These are phyloP conservation scores for Prunus armeniaca DNA, from an alignment of 306 rosid species.

Conservation along the genomic window DNA sequence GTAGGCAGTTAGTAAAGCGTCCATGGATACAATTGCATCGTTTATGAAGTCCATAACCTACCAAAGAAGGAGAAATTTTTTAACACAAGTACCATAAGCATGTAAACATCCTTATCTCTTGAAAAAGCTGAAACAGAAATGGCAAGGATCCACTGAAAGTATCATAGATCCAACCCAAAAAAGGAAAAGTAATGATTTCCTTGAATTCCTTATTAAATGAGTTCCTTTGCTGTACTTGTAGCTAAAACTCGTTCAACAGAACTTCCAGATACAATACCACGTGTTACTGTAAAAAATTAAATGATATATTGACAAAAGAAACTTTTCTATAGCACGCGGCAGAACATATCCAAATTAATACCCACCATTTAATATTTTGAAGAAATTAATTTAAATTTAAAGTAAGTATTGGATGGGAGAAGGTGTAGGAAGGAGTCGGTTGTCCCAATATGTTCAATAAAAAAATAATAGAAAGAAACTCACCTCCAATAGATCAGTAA, in stretches of 20 bases:
- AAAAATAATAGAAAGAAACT: conserved; percentile 19
- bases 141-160: background rate
- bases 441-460: background rate
- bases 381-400: background rate
- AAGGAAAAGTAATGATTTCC: background rate
- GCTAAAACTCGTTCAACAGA: background rate
- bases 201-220: background rate
- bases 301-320: background rate
- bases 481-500: conserved; percentile 81
- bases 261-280: background rate
- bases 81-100: background rate
- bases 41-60: conserved; percentile 96
- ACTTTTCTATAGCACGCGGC: background rate
- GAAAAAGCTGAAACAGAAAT: background rate
- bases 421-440: background rate
- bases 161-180: background rate
- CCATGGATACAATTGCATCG: conserved; percentile 80
- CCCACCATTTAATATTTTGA: background rate
- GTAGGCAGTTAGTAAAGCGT: conserved; percentile 66
- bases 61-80: conserved; percentile 19
- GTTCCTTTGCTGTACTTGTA: background rate
- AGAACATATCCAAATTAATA: background rate
- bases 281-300: background rate
- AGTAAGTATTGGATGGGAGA: background rate
- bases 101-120: conserved; percentile 1